Evolutionary conservation across 805 yeast genomes (phyloP).

Genomic region (Ogataea henricii): DNA sequence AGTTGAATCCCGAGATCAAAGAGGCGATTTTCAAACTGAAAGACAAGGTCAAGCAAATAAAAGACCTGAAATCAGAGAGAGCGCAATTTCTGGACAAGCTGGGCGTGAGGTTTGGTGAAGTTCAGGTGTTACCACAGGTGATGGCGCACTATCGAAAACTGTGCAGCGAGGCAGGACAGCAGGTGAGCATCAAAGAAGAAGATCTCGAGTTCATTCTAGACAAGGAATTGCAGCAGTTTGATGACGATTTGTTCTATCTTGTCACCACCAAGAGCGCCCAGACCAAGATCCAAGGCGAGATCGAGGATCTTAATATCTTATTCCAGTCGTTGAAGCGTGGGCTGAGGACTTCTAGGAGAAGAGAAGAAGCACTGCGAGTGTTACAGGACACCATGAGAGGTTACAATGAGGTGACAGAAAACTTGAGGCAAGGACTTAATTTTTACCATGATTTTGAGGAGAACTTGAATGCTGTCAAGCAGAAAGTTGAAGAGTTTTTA

Average conservation of each 20-base stretch:
- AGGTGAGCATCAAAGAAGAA: conserved; percentile 29
- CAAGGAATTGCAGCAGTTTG: conserved; percentile 48
- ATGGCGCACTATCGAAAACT: conserved; percentile 31
- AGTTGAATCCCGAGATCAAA: conserved; percentile 37
- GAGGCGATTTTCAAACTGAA: conserved; percentile 39
- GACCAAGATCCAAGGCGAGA: conserved; percentile 28
- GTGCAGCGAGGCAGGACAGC: conserved; percentile 41
- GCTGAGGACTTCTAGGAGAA: conserved; percentile 31
- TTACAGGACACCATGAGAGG: conserved; percentile 52
- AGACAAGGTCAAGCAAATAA: conserved; percentile 33
- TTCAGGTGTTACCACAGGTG: conserved; percentile 54
- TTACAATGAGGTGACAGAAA: conserved; percentile 56
- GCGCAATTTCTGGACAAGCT: conserved; percentile 43
- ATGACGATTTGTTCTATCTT: conserved; percentile 50
- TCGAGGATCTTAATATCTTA: conserved; percentile 39
- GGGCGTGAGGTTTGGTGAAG: conserved; percentile 46
- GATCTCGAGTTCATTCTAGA: conserved; percentile 43
- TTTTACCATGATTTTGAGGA: conserved; percentile 67
- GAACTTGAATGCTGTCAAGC: conserved; percentile 36
- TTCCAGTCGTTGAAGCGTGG: conserved; percentile 40
- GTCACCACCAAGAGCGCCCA: conserved; percentile 43
- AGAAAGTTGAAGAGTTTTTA: conserved; percentile 46
- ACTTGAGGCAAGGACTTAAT: conserved; percentile 65
- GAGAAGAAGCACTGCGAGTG: conserved; percentile 52
- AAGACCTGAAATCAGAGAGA: conserved; percentile 39